Base-by-base conservation (phyloP, 257 asterid species). In the Solanum lycopersicoides region DNA sequence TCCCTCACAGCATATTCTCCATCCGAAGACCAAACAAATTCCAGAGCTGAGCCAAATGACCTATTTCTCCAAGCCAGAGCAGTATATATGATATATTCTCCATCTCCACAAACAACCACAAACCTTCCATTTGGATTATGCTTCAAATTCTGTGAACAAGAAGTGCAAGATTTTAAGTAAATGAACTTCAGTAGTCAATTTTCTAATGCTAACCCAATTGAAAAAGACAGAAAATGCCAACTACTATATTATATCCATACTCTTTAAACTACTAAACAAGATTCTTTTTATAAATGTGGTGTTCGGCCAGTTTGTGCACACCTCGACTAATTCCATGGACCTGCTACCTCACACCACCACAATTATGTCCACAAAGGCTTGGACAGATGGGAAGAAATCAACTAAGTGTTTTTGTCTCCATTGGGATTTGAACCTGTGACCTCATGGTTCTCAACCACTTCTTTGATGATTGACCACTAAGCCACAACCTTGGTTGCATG, bases 1-100 rank as follows among this genome's bases (percentile, higher is more conserved):
- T 97, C 99, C 91, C 98, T 93, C 90, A 97, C 96, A 91, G 99
- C 99, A 94, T 93, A 95, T 92, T 97, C 99, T 87, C 99, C 99
- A 86, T 97, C 99, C 28, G 95, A 87, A 82, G 99, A 97, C 99
- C 99, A 97, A 73, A 96, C 99, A 86, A 97, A 91, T 85, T 97
- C 99, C 95, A 97, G 89, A 53, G 99, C 98, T 2, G 98, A 92
- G 82, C 99, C 99, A 90, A 94, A 97, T 45, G 99, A 97, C 91
- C 96, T 93, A 90, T 96, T 96, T 91, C 99, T 94, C 99, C 99
- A 96, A 18, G 99, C 99, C 93, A 97, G 88, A 73, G 99, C 99
- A 32, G 99, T 97, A 92, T 96, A 97, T 86, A 96, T 97, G 85
- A 96, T 92, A 91, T 94, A 95, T 90, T 97, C 99, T 18, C 99